Conservation (phyloP, 2,329 filamentous ascomycete species). For the Aspergillus brunneoviolaceus region DNA sequence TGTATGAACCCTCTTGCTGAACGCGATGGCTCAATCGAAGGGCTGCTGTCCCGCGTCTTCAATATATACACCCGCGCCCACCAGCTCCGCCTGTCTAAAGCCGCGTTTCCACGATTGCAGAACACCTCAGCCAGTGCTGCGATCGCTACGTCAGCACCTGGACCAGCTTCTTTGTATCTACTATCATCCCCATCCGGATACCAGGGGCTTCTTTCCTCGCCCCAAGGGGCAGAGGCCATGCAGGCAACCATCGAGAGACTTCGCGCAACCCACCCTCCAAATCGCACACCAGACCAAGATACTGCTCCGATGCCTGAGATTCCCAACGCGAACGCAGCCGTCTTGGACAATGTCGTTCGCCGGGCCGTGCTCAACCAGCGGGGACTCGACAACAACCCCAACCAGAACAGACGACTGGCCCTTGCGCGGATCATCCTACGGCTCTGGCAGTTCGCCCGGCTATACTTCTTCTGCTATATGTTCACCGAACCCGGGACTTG, state of each 20-base stretch:
- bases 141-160: background rate
- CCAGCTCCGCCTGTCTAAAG: constrained; percentile 29
- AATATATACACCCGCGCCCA: constrained; percentile 33
- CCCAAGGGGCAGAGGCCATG: constrained; percentile 29
- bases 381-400: constrained; percentile 1
- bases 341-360: constrained; percentile 34
- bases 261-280: constrained; percentile 11
- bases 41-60: constrained; percentile 31
- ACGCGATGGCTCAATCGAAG: constrained; percentile 27
- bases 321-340: constrained; percentile 20
- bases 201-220: constrained; percentile 46
- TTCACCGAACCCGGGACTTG: constrained; percentile 52
- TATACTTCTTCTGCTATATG: constrained; percentile 61
- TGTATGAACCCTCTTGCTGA: constrained; percentile 25
- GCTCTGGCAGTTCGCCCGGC: constrained; percentile 58
- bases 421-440: constrained; percentile 45
- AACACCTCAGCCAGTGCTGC: constrained; percentile 2
- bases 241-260: constrained; percentile 16
- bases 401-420: constrained; percentile 31
- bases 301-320: constrained; percentile 9
- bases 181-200: constrained; percentile 48
- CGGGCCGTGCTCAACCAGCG: constrained; percentile 34
- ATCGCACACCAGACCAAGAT: background rate
- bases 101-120: constrained; percentile 11
- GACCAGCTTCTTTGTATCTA: constrained; percentile 38